Percentiles rank a stretch among this genome's conserved stretches.
phyloP scores from a whole-genome alignment of 208 protist species.

The Trypanosoma boissoni region DNA sequence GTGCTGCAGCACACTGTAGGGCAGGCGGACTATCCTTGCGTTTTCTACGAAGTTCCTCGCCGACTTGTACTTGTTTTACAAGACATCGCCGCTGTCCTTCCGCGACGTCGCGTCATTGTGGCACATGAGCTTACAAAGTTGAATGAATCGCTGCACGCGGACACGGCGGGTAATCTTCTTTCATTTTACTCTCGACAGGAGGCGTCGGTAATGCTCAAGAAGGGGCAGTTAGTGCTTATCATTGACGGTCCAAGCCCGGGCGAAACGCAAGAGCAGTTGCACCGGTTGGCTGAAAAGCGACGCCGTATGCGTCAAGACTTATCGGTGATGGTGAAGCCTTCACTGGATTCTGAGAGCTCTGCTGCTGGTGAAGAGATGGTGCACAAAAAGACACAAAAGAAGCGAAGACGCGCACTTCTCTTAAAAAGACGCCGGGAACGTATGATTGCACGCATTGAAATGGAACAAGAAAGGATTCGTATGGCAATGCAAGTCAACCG shows the following conservation, averaged over 20 bases:
- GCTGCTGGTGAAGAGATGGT: constrained; percentile 1
- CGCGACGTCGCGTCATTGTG: constrained; percentile 71
- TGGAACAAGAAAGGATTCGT: constrained; percentile 72
- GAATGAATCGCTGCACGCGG: constrained; percentile 86
- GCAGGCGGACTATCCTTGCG: constrained; percentile 57
- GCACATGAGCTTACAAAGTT: constrained; percentile 89
- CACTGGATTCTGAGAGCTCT: not conserved
- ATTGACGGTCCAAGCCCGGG: constrained; percentile 62
- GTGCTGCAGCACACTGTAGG: constrained; percentile 64
- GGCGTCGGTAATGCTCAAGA: constrained; percentile 59
- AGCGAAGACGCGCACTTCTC: constrained; percentile 16
- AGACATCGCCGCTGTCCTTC: constrained; percentile 74
- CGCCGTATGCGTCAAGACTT: constrained; percentile 51
- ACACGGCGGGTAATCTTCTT: constrained; percentile 67
- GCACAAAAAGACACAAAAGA: not conserved
- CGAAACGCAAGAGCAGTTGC: constrained; percentile 63
- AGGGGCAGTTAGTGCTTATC: constrained; percentile 81
- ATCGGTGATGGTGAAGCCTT: not conserved
- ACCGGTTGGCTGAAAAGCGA: constrained; percentile 50
- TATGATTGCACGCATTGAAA: constrained; percentile 67
- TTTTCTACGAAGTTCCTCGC: constrained; percentile 89
- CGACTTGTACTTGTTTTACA: constrained; percentile 74
- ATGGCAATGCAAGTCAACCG: constrained; percentile 55
- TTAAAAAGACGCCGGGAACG: constrained; percentile 26
- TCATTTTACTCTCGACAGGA: constrained; percentile 75